These are phyloP conservation scores for Stylosanthes scabra DNA, from an alignment of 331 rosid species.

Conservation along the genomic window DNA sequence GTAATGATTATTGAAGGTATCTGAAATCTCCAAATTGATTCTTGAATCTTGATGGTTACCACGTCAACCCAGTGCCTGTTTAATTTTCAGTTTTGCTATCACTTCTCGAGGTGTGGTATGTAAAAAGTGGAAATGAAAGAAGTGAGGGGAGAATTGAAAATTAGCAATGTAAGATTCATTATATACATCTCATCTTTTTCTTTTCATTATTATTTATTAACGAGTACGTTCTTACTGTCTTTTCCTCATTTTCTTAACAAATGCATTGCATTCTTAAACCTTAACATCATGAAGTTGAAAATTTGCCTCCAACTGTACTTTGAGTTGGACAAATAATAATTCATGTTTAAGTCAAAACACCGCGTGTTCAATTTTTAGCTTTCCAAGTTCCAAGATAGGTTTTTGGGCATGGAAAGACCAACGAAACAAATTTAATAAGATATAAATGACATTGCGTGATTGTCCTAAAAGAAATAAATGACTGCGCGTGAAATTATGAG, in stretches of 20 bases:
- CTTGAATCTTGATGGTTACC: slow-evolving; percentile 12
- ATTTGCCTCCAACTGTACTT: not conserved
- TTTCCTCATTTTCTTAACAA: not conserved
- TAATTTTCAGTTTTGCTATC: not conserved
- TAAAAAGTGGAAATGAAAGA: not conserved
- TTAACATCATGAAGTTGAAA: not conserved
- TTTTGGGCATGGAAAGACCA: no score
- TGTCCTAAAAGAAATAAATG: no score
- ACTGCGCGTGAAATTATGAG: no score
- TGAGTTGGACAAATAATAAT: no score
- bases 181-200: not conserved
- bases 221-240: not conserved
- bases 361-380: not conserved
- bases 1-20: slow-evolving; percentile 17
- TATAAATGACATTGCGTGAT: no score
- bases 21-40: slow-evolving; percentile 18
- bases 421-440: no score
- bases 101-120: not conserved
- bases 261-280: no score
- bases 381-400: not conserved
- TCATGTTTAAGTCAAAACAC: no score
- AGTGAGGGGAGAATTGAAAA: slow-evolving; percentile 1
- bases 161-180: not conserved
- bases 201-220: not conserved
- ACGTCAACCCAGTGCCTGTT: slow-evolving; percentile 16